These are phyloP conservation scores for Cladosporium sp. DNA, from an alignment of 2,329 filamentous ascomycete species.

Conservation along the genomic window DNA sequence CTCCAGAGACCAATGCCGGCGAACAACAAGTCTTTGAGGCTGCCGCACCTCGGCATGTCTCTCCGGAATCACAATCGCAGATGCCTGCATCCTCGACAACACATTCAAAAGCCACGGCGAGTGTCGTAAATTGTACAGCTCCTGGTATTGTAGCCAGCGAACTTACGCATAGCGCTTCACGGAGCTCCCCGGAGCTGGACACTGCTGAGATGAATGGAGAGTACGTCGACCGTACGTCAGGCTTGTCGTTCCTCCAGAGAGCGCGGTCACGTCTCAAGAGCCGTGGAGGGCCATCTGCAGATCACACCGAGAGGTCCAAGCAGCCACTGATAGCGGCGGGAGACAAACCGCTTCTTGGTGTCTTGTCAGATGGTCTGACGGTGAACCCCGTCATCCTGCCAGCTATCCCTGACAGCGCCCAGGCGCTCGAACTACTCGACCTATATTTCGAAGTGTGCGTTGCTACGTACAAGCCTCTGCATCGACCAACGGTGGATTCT, in stretches of 20 bases:
- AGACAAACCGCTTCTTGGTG: conserved; percentile 52
- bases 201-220: conserved; percentile 57
- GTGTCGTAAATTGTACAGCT: background rate
- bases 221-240: conserved; percentile 57
- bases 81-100: background rate
- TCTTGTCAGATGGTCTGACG: background rate
- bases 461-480: conserved; percentile 61
- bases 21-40: background rate
- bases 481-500: conserved; percentile 54
- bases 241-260: conserved; percentile 63
- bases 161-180: conserved; percentile 11
- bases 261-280: conserved; percentile 66
- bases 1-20: conserved; percentile 1
- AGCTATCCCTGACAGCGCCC: conserved; percentile 36
- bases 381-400: conserved; percentile 39
- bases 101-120: background rate
- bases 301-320: conserved; percentile 32
- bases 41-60: background rate
- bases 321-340: conserved; percentile 54
- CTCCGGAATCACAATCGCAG: background rate
- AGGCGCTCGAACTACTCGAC: conserved; percentile 49
- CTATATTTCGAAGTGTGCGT: conserved; percentile 64
- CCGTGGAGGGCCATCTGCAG: conserved; percentile 30
- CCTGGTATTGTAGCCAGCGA: background rate
- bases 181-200: conserved; percentile 48